Percentiles rank a stretch among this genome's conserved stretches.
Conservation (phyloP, 2,329 filamentous ascomycete genomes). For the Didymella segeticola region DNA sequence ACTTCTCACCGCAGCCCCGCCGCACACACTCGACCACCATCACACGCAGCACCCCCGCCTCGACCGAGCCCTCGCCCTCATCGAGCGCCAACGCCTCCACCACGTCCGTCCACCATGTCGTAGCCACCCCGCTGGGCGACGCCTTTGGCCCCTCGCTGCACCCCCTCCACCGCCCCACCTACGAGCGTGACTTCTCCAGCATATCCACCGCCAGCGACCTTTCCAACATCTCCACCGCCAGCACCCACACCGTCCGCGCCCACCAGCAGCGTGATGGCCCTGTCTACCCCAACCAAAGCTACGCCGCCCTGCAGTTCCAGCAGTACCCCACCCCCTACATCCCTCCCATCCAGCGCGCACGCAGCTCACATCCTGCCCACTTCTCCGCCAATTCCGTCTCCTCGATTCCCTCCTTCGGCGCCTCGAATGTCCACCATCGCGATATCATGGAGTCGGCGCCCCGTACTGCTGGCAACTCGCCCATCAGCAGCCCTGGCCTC, state of each 20-base stretch:
- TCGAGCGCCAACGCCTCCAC: slow-evolving; percentile 37
- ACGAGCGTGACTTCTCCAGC: slow-evolving; percentile 51
- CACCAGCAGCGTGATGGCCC: slow-evolving; percentile 42
- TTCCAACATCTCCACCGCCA: no score
- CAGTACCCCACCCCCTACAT: slow-evolving; percentile 49
- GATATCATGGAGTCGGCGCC: slow-evolving; percentile 48
- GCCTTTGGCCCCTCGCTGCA: slow-evolving; percentile 15
- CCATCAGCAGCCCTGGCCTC: slow-evolving; percentile 56
- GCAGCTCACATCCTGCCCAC: slow-evolving; percentile 52
- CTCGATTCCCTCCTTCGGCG: slow-evolving; percentile 51
- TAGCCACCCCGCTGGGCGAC: slow-evolving; percentile 10
- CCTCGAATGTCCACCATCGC: slow-evolving; percentile 41
- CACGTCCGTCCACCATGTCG: slow-evolving; percentile 28
- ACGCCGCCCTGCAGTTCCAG: slow-evolving; percentile 57
- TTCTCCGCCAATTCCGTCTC: slow-evolving; percentile 48
- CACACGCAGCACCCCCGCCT: slow-evolving; percentile 37
- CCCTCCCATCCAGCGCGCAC: slow-evolving; percentile 49
- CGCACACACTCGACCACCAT: slow-evolving; percentile 43
- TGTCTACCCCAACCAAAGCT: slow-evolving; percentile 58
- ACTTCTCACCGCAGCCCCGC: slow-evolving; percentile 50
- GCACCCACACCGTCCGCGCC: slow-evolving; percentile 41
- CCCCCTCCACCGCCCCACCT: slow-evolving; percentile 44
- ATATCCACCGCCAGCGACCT: slow-evolving; percentile 52
- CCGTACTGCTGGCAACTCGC: slow-evolving; percentile 55
- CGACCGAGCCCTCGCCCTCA: slow-evolving; percentile 42